Conservation (phyloP, 805 yeast species). For the Henningerozyma blattae region DNA sequence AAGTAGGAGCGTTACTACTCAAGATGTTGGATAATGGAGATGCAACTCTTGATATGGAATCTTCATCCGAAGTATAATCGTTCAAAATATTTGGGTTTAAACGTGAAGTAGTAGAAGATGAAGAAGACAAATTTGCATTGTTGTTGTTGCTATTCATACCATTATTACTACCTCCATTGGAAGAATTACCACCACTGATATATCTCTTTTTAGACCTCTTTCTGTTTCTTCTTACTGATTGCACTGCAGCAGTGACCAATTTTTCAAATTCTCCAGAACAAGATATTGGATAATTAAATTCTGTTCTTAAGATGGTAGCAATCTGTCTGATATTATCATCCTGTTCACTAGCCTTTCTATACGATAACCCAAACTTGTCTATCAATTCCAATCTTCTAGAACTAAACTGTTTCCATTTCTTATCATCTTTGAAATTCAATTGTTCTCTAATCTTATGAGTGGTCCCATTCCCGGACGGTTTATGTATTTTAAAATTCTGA, state of each 20-base stretch:
- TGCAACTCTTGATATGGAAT: background rate
- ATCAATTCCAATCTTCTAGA: slow-evolving; percentile 82
- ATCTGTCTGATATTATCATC: slow-evolving; percentile 70
- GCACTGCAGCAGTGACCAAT: slow-evolving; percentile 86
- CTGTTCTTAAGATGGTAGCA: slow-evolving; percentile 64
- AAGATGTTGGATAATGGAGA: background rate
- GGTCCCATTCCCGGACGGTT: slow-evolving; percentile 25
- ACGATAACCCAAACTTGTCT: slow-evolving; percentile 49
- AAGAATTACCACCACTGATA: too few relatives aligned
- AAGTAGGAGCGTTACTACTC: background rate
- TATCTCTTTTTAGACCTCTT: slow-evolving; percentile 42
- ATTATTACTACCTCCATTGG: background rate
- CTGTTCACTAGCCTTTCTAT: slow-evolving; percentile 84
- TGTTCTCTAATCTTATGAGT: slow-evolving; percentile 33
- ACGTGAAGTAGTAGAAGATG: slow-evolving; percentile 1
- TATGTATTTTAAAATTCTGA: slow-evolving; percentile 4
- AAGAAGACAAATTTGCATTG: slow-evolving; percentile 3
- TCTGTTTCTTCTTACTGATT: slow-evolving; percentile 81
- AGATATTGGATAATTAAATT: slow-evolving; percentile 56
- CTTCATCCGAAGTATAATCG: background rate
- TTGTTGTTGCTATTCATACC: slow-evolving; percentile 2
- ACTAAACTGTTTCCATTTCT: slow-evolving; percentile 82
- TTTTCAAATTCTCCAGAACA: slow-evolving; percentile 70
- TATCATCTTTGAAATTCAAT: slow-evolving; percentile 69
- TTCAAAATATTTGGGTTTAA: background rate